Evolutionary conservation across 2,329 filamentous ascomycete species (phyloP), one percentile per base, ranked within the genome.

Genomic region (Diaporthe capsici): DNA sequence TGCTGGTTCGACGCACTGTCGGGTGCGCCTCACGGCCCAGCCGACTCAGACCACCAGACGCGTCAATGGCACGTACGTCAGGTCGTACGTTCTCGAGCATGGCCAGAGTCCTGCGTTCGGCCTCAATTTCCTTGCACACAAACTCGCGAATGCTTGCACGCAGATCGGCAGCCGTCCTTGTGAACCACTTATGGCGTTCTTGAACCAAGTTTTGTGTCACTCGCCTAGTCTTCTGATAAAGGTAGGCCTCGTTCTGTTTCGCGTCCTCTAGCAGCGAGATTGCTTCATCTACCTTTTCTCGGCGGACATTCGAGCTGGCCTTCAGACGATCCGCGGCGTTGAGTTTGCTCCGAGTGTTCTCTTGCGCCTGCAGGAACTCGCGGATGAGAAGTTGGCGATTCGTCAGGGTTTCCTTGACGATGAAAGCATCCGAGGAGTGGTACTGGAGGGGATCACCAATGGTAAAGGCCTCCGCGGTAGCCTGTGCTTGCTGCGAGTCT

Each of bases 221-320:
- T 65, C 95, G 92, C 77, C 95, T 92, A 0, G 95, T 97, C 86
- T 98, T 98, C 80, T 94, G 92, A 76, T 92, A 91, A 34, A 99
- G 90, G 81, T 95, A 94, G 20, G 92, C 88, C 85, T 99, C 97
- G 79, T 94, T 92, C 78, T 90, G 92, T 73, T 94, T 90, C 5
- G 97, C 97, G 82, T 98, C 97, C 78, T 98, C 95, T 6, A 98
- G 90, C 6, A 95, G 91, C 25, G 92, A 90, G 81, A 99, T 97
- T n/a, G 97, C 97, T 85, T 99, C 97, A 83, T 99, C 97, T 39
- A 98, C 97, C 86, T 98, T 99, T 82, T 99, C 97, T 49, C 94
- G 91, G 77, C 95, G 94, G 49, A 99, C 96, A 75, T 92, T 97
- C 22, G 94, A 94, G 83, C 92, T 95, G 25, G 93, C 92, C 82